Conservation (phyloP, 129 eudicot genomes). For the Ambrosia trifida region DNA sequence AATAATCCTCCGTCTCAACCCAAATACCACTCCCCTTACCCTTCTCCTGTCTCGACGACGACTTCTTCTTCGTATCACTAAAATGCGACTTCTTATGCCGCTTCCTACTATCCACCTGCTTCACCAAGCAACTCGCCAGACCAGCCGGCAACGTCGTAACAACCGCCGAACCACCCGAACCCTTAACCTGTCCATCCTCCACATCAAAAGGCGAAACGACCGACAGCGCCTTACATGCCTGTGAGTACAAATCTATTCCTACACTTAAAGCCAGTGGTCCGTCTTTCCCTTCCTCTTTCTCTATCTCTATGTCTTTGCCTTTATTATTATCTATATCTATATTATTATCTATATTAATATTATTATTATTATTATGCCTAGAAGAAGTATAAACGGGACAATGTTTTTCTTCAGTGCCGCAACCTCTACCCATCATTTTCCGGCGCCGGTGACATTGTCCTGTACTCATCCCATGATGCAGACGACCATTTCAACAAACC, state of each 20-base stretch:
- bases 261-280: slow-evolving; percentile 6
- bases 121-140: slow-evolving; percentile 52
- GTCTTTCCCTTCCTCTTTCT: background rate
- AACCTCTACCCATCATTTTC: slow-evolving; percentile 63
- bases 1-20: slow-evolving; percentile 80
- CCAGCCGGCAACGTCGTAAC: slow-evolving; percentile 58
- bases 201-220: slow-evolving; percentile 76
- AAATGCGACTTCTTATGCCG: slow-evolving; percentile 77
- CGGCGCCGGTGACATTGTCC: slow-evolving; percentile 61
- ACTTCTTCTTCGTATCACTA: slow-evolving; percentile 44
- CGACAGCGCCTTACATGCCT: slow-evolving; percentile 75
- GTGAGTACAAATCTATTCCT: slow-evolving; percentile 70
- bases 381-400: slow-evolving; percentile 39
- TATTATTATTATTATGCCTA: no score
- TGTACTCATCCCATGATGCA: slow-evolving; percentile 52
- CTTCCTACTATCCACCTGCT: slow-evolving; percentile 57
- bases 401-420: slow-evolving; percentile 59
- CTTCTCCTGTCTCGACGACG: slow-evolving; percentile 49
- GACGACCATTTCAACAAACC: slow-evolving; percentile 46
- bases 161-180: background rate
- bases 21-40: slow-evolving; percentile 47
- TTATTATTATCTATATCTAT: no score
- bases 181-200: slow-evolving; percentile 46
- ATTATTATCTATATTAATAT: no score
- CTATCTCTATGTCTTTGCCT: no score